A percentile compares a stretch with the other conserved stretches of the same genome.
Conservation (phyloP, 2,329 filamentous ascomycete genomes). For the Cryphonectria radicalis region DNA sequence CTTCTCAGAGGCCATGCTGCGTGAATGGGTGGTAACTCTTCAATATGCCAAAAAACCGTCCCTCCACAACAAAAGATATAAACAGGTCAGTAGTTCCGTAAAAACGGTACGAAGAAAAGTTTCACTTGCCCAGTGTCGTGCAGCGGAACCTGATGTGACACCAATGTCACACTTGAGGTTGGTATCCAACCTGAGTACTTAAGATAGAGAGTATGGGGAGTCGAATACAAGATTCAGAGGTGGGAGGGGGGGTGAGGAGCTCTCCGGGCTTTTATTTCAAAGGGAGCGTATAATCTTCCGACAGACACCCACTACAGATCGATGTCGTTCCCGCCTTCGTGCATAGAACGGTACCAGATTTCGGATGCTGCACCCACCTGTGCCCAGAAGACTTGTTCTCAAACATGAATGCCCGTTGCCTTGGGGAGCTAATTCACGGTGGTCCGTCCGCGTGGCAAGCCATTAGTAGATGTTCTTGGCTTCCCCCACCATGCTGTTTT, state of each 20-base stretch:
- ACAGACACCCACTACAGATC: neutral
- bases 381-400: neutral
- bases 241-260: neutral
- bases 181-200: neutral
- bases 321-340: neutral
- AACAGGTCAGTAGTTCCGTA: neutral
- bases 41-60: neutral
- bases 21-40: neutral
- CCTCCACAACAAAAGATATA: conserved; percentile 4
- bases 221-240: neutral
- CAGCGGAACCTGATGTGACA: neutral
- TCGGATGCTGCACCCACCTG: conserved; percentile 3
- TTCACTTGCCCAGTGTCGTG: neutral
- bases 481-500: neutral
- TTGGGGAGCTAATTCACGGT: neutral
- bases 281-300: neutral
- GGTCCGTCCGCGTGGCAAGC: neutral
- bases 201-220: neutral
- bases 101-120: neutral
- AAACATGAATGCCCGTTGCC: neutral
- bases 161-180: neutral
- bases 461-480: conserved; percentile 4
- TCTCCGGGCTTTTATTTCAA: neutral
- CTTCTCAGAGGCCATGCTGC: conserved; percentile 16
- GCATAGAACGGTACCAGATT: neutral